Percentiles rank a stretch among this genome's conserved stretches.
Conservation (phyloP, 495 filamentous ascomycete species). For the Tuber melanosporum region DNA sequence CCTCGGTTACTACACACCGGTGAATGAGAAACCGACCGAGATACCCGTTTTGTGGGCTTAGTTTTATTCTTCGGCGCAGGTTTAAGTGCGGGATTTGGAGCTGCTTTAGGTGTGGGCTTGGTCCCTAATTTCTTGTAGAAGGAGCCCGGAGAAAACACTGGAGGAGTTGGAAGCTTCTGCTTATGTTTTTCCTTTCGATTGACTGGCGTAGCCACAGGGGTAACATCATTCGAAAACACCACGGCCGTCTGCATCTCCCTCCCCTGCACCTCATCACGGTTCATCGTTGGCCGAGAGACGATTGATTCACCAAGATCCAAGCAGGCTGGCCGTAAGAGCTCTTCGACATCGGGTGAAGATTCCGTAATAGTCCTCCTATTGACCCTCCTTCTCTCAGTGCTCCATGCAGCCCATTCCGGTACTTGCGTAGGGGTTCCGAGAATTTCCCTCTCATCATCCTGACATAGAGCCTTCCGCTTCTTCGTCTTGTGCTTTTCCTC, state of each 20-base stretch:
- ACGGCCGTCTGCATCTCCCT: background rate
- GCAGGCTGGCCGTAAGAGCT: background rate
- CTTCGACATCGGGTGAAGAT: background rate
- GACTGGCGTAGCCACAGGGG: background rate
- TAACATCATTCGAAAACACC: constrained; percentile 2
- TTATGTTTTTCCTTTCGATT: background rate
- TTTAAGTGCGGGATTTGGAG: background rate
- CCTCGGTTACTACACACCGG: background rate
- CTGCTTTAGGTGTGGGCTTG: background rate
- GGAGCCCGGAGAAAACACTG: background rate
- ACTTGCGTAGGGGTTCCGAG: constrained; percentile 15
- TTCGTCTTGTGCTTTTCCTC: constrained; percentile 9
- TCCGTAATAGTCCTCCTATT: background rate
- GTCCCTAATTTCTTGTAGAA: background rate
- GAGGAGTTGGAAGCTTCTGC: background rate
- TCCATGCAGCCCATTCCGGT: background rate
- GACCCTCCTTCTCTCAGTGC: background rate
- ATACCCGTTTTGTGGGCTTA: background rate
- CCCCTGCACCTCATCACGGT: background rate
- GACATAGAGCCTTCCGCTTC: constrained; percentile 10
- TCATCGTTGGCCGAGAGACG: background rate
- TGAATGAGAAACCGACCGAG: background rate
- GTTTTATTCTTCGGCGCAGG: background rate
- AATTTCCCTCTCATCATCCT: constrained; percentile 23
- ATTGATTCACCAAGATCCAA: background rate